Evolutionary conservation across 441 rosid genomes (phyloP), one percentile per base, ranked within the genome.

Genomic region (Eutrema salsugineum): DNA sequence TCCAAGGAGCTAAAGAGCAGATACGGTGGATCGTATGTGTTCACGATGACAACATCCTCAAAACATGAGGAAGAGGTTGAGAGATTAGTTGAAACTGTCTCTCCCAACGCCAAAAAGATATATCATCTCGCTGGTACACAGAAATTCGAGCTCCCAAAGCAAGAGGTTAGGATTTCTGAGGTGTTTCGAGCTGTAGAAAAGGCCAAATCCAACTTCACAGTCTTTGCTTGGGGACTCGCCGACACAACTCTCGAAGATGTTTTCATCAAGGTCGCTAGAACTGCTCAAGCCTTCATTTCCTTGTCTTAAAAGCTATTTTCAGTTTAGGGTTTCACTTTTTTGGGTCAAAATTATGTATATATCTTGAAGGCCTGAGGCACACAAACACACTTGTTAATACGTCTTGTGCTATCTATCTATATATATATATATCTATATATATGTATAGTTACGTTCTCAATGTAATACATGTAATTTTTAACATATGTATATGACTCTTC

Each of bases 191-290:
- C 90, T 32, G 96, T 95, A 11, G 97, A 87, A 77, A 78, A 77
- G n/a, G 97, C 91, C 1, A 92, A 91, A 84, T 79, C 73, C 67
- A 80, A 75, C 66, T 95, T 89, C 78, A 64, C 87, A 4, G 94
- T 95, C 67, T 87, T 79, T 39, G 98, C 98, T 15, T 95, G 99
- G 98, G 99, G 97, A 51, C 76, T 95, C 38, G 88, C 96, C 3
- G 96, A 91, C 79, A 89, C 98, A 70, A 89, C 96, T 60, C 86
- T 95, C 22, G 98, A 92, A 80, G 99, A 92, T 74, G 98, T 95
- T 59, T 92, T 92, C 89, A 86, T 92, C 83, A 95, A 92, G 83
- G 98, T 92, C 65, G 97, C 98, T 43, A 84, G 73, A 10, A 69
- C 62, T 20, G 82, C 96, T 1, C 84, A 85, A 80, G 82, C 72